Evolutionary conservation across 1,139 yeast genomes (phyloP).

Genomic region (Geotrichum europaeum): DNA sequence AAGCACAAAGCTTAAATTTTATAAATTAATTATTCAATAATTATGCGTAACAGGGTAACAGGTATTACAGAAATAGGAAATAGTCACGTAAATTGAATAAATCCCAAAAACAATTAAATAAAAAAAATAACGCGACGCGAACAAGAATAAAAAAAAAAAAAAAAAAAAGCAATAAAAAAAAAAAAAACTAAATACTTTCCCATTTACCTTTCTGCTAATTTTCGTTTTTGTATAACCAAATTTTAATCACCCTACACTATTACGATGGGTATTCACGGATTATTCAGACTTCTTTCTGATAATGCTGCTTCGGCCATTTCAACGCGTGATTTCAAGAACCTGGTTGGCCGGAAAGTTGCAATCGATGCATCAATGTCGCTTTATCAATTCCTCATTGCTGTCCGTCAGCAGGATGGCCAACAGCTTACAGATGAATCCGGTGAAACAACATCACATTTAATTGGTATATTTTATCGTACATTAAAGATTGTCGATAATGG

Average conservation of each 20-base stretch:
- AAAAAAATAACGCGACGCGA: constrained; percentile 4
- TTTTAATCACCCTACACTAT: background rate
- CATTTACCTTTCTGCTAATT: background rate
- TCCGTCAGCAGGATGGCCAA: constrained; percentile 94
- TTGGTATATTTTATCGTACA: constrained; percentile 94
- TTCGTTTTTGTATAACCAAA: background rate
- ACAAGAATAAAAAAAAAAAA: background rate
- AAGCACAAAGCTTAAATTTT: background rate
- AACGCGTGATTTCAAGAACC: constrained; percentile 72
- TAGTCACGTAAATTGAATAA: background rate
- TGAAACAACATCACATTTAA: constrained; percentile 85
- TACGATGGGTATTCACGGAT: constrained; percentile 33
- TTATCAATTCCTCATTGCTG: constrained; percentile 91
- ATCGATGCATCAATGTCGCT: constrained; percentile 87
- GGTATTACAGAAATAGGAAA: background rate
- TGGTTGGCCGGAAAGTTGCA: constrained; percentile 92
- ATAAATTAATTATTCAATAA: too few species aligned
- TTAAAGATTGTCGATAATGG: constrained; percentile 84
- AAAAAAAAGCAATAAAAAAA: background rate
- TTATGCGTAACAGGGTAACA: background rate
- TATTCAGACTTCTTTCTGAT: constrained; percentile 74
- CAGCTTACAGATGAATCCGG: constrained; percentile 84
- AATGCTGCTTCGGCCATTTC: constrained; percentile 81
- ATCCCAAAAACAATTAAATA: background rate
- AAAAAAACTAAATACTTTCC: background rate